Conservation (phyloP, 2,329 filamentous ascomycete species). For the Stagonosporopsis vannaccii region DNA sequence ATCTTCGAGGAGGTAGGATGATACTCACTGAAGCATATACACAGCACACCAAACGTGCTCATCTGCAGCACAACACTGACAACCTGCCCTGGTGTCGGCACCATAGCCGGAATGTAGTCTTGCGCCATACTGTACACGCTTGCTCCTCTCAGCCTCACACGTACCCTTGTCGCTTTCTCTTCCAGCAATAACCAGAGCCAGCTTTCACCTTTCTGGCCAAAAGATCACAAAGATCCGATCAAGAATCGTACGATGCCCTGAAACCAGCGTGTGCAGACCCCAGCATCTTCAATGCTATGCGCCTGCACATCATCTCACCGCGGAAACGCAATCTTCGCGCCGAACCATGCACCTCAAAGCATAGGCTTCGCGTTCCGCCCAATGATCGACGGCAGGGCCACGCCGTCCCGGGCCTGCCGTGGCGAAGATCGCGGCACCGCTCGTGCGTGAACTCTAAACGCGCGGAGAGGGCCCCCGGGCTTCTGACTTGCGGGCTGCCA, state of each 20-base stretch:
- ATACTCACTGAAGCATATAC: conserved; percentile 26
- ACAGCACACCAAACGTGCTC: conserved; percentile 33
- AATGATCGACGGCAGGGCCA: background rate
- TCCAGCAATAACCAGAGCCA: background rate
- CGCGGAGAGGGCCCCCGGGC: background rate
- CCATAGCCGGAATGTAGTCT: conserved; percentile 23
- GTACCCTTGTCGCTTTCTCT: background rate
- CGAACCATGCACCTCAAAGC: background rate
- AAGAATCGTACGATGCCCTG: background rate
- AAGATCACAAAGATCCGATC: background rate
- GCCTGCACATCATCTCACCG: background rate
- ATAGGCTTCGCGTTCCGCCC: background rate
- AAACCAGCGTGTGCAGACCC: background rate
- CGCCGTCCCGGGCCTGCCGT: background rate
- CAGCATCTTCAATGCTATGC: background rate
- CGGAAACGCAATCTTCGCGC: background rate
- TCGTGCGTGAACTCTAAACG: background rate
- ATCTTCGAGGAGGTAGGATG: background rate
- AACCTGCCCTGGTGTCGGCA: conserved; percentile 33
- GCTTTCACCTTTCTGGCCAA: background rate
- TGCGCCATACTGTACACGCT: conserved; percentile 2
- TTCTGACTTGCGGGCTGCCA: background rate
- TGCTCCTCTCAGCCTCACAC: background rate
- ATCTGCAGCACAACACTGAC: conserved; percentile 34
- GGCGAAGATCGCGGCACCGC: background rate